Base-by-base conservation (phyloP, 1,284 basidiomycete genomes). In the Fomes fomentarius region DNA sequence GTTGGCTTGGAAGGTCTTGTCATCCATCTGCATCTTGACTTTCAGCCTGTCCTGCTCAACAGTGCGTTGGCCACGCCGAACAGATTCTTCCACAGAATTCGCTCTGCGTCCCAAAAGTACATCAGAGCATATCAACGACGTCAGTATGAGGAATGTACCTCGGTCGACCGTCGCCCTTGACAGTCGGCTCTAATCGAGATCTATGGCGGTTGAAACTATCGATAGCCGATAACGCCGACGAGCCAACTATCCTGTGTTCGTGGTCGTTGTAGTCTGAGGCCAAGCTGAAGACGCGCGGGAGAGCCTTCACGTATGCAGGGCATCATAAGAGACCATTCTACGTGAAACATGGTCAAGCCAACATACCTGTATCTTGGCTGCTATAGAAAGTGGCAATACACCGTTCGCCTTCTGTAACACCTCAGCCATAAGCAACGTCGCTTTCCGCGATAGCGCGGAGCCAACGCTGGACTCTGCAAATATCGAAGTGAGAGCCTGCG, bases 371-470 rank as follows among this genome's bases (percentile, higher is more conserved):
- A 97, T 85, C 48, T 83, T 83, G 1, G 94, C 91, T 1, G 94
- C 93, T 48, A 91, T 77, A 1, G 84, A 79, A 19, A 94, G 73
- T 0, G 97, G 96, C n/a, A 99, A 71, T 1, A 97, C 87, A 48
- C 89, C 82, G 64, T 95, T 98, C 0, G 93, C 87, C 66, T 96
- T 85, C 47, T 94, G 89, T 44, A 98, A 77, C 9, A 98, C 75
- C 70, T 98, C 94, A 7, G 92, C 94, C 71, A 99, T 85, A n/a
- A 99, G 78, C 7, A 97, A 72, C 0, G 93, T 96, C 1, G 95
- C 95, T 69, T 96, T 97, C 31, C 92, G 83, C 11, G 89, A 84
- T 17, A 96, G 72, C 55, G 80, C 84, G 4, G 84, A 82, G 2
- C 86, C 86, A 14, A 82, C 81, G 1, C 83, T 82, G 8, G 80